Conservation (phyloP, 2,329 filamentous ascomycete genomes). For the Botrytis paeoniae region DNA sequence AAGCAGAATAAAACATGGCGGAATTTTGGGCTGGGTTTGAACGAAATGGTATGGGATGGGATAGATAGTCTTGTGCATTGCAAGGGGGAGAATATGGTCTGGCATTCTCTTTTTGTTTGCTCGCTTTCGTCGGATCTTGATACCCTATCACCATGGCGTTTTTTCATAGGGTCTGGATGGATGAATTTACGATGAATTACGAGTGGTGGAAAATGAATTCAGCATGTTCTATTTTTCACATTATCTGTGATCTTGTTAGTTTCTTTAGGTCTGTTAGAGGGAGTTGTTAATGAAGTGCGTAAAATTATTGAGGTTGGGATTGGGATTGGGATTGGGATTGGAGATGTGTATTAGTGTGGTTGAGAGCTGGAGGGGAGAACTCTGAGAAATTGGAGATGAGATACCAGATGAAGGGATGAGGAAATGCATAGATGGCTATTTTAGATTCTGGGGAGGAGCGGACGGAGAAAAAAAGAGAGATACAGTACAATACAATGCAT, state of each 20-base stretch:
- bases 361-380: not conserved
- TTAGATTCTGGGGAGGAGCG: not conserved
- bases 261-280: not conserved
- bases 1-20: not conserved
- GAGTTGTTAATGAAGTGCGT: not conserved
- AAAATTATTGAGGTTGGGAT: not conserved
- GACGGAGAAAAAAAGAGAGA: not conserved
- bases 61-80: not conserved
- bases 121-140: not conserved
- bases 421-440: not conserved
- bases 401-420: not conserved
- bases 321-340: not conserved
- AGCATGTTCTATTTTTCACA: not conserved
- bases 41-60: not conserved
- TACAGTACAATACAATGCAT: not conserved
- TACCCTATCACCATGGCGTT: slow-evolving; percentile 6
- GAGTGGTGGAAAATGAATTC: not conserved
- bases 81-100: not conserved
- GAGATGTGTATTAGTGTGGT: not conserved
- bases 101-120: not conserved
- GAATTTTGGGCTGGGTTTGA: not conserved
- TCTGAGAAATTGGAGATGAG: not conserved
- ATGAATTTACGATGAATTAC: not conserved
- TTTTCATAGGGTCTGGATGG: not conserved
- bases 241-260: not conserved